Conservation (phyloP, 441 rosid genomes). For the Mallotus repandus region DNA sequence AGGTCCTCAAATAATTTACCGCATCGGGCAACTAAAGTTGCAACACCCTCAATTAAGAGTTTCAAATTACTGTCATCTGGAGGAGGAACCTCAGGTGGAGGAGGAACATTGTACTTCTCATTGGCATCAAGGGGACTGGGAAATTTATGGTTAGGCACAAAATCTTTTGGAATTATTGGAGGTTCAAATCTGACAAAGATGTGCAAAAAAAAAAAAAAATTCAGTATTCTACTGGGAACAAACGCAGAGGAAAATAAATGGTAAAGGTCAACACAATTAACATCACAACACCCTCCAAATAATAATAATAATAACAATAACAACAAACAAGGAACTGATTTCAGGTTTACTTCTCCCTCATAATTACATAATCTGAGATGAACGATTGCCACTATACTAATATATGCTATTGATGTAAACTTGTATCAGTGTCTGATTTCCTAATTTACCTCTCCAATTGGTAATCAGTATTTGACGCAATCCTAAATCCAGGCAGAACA, state of each 20-base stretch:
- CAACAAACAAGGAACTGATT: neutral
- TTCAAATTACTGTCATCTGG: constrained; percentile 72
- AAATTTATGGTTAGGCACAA: constrained; percentile 72
- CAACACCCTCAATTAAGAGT: constrained; percentile 86
- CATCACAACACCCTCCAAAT: neutral
- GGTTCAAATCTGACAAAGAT: constrained; percentile 64
- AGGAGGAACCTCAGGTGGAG: constrained; percentile 71
- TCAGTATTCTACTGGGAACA: no score
- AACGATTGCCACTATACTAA: neutral
- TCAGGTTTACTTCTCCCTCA: neutral
- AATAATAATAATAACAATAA: neutral
- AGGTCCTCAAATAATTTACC: constrained; percentile 95
- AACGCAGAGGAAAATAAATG: no score
- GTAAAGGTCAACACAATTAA: no score
- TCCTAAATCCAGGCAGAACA: constrained; percentile 67
- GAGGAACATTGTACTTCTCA: constrained; percentile 42
- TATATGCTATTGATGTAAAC: neutral
- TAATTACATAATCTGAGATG: neutral
- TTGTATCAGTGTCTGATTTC: constrained; percentile 10
- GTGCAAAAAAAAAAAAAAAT: constrained; percentile 5
- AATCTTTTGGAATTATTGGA: constrained; percentile 79
- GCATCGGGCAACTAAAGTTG: constrained; percentile 85
- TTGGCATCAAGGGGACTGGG: constrained; percentile 53
- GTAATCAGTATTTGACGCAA: constrained; percentile 63
- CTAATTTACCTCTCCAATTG: constrained; percentile 70